Evolutionary conservation across 2,329 filamentous ascomycete genomes (phyloP), one percentile per base, ranked within the genome.

Genomic region (Falciphora oryzae): DNA sequence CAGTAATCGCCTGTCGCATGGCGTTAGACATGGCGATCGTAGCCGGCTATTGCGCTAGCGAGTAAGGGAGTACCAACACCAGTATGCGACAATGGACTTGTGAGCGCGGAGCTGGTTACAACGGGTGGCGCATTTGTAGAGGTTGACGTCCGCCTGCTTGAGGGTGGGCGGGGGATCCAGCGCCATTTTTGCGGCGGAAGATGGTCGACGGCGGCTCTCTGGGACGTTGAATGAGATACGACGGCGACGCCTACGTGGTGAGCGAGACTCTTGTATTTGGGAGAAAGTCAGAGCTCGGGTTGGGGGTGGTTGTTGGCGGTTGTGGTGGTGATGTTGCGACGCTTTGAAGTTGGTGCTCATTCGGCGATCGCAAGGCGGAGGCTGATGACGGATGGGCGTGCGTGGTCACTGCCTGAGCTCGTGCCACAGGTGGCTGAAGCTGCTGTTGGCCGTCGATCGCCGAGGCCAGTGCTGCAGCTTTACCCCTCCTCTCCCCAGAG

Each of bases 41-140:
- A 22, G 4, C 10, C n/a, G 44, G 35, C 16, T 18, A 14, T 11
- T 35, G 4, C 28, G 59, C 18, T 3, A 11, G 44, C 28, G 2
- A 62, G 44, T 35, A 64, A 38, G 63, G 28, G 44, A 13, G 38
- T 57, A 84, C 89, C 73, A 84, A 96, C 94, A 95, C 93, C 94
- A 98, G 77, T 98, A 99, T 68, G 93, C 85, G 70, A 98, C 85
- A 66, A 95, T 91, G 11, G 95, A 95, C 77, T 94, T 95, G 73
- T 88, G 86, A 66, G 84, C 84, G 75, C 94, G 90, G 61, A 99
- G 85, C 79, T 99, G 94, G 50, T 86, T 85, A 44, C 92, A 94
- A 72, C 94, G 88, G 64, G 89, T 84, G 67, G 93, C 88, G 76
- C 96, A 97, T 66, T 92, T 91, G 69, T 70, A 76, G 63, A 76